Evolutionary conservation across 1,284 basidiomycete genomes (phyloP).

Genomic region (Hortiboletus rubellus): DNA sequence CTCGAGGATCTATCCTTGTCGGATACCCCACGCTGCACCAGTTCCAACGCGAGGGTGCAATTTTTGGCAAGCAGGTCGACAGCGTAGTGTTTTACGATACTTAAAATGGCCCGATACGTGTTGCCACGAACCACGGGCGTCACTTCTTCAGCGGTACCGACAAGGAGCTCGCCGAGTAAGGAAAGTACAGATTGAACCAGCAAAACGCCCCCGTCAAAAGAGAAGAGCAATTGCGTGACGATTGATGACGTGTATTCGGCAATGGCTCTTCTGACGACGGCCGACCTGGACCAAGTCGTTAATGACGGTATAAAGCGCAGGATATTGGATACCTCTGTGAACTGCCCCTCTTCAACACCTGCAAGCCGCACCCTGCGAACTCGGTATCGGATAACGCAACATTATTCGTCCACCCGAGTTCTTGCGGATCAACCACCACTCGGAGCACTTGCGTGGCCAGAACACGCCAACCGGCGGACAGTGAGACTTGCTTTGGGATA

Average conservation of each 20-base stretch:
- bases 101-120: constrained; percentile 45
- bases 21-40: constrained; percentile 49
- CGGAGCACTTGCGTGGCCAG: constrained; percentile 32
- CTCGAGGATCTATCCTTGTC: constrained; percentile 60
- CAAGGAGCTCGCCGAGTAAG: constrained; percentile 41
- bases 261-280: constrained; percentile 18
- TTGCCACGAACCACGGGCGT: constrained; percentile 47
- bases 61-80: constrained; percentile 39
- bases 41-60: constrained; percentile 28
- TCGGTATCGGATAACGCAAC: constrained; percentile 36
- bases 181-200: constrained; percentile 27
- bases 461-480: constrained; percentile 20
- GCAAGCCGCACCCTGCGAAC: constrained; percentile 39
- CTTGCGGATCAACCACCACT: constrained; percentile 42
- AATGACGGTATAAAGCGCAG: constrained; percentile 5
- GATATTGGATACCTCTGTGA: constrained; percentile 42
- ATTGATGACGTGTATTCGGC: constrained; percentile 27
- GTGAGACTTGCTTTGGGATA: neutral
- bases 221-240: constrained; percentile 8
- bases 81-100: constrained; percentile 51
- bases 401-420: constrained; percentile 49
- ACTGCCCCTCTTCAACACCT: constrained; percentile 38
- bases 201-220: constrained; percentile 18
- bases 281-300: constrained; percentile 17
- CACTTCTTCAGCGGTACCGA: constrained; percentile 47